phyloP scores from a whole-genome alignment of 225 moss, liverwort and hornwort genomes.

The Physcomitrium patens region DNA sequence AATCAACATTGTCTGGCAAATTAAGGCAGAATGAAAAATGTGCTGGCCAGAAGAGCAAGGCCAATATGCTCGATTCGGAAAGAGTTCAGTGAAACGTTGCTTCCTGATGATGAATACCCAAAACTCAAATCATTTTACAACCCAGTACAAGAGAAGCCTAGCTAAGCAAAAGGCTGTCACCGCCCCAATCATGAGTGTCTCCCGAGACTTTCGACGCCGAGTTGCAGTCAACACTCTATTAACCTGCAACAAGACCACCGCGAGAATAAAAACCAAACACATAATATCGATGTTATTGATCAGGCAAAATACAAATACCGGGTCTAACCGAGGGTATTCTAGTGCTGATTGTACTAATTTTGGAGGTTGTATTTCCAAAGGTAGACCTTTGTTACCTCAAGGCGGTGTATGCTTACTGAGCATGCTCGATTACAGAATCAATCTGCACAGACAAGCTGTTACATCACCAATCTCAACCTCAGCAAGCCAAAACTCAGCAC shows the following conservation, averaged over 20 bases:
- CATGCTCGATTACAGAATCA: too few relatives aligned
- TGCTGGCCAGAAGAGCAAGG: constrained; percentile 2
- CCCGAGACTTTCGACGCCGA: constrained; percentile 68
- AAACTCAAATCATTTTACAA: constrained; percentile 49
- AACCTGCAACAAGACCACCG: constrained; percentile 43
- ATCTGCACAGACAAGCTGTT: too few relatives aligned
- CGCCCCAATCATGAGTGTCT: constrained; percentile 56
- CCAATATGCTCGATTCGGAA: constrained; percentile 4
- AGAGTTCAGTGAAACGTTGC: neutral
- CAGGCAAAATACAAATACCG: too few relatives aligned
- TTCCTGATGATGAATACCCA: constrained; percentile 15
- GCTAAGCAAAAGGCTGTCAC: constrained; percentile 61
- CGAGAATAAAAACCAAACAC: neutral
- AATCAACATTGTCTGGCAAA: constrained; percentile 14
- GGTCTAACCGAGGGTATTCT: too few relatives aligned
- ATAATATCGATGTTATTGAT: too few relatives aligned
- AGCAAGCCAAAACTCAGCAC: too few relatives aligned
- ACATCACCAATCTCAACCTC: too few relatives aligned
- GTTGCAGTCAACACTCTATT: constrained; percentile 64
- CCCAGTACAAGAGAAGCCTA: constrained; percentile 65
- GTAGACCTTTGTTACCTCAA: too few relatives aligned
- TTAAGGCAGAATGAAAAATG: constrained; percentile 25
- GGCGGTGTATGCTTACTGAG: too few relatives aligned
- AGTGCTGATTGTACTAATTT: too few relatives aligned
- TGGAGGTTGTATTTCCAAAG: too few relatives aligned